Conservation (phyloP, 75 land plant species). For the Gnetum montanum region DNA sequence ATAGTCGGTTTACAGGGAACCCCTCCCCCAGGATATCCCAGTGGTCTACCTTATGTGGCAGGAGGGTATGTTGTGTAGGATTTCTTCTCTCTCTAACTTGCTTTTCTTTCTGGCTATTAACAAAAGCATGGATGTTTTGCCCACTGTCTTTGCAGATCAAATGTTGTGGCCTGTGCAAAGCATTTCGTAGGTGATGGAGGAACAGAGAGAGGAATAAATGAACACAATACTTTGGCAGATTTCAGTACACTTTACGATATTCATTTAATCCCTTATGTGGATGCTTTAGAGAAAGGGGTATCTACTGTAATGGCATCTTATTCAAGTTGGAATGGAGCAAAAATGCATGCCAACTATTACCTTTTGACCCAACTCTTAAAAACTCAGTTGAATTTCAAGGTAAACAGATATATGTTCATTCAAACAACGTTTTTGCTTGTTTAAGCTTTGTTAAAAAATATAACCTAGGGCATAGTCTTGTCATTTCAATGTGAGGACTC, state of each 20-base stretch:
- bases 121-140: slow-evolving; percentile 1
- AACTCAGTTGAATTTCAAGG: slow-evolving; percentile 39
- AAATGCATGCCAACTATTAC: slow-evolving; percentile 51
- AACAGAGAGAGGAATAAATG: slow-evolving; percentile 43
- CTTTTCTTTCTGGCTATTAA: no score
- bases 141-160: slow-evolving; percentile 10
- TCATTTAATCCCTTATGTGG: slow-evolving; percentile 52
- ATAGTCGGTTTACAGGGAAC: slow-evolving; percentile 51
- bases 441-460: no score
- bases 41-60: slow-evolving; percentile 26
- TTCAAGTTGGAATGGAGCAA: slow-evolving; percentile 64
- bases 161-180: slow-evolving; percentile 64
- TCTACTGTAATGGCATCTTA: slow-evolving; percentile 63
- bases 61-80: slow-evolving; percentile 10
- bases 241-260: slow-evolving; percentile 29
- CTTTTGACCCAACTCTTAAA: slow-evolving; percentile 50
- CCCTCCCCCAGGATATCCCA: slow-evolving; percentile 11
- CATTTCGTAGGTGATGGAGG: slow-evolving; percentile 81
- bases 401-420: not conserved
- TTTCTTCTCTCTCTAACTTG: not conserved
- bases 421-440: no score
- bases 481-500: no score
- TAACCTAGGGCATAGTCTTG: no score
- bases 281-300: slow-evolving; percentile 46
- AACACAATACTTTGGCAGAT: slow-evolving; percentile 39